Evolutionary conservation across 768 basidiomycete genomes (phyloP).

Genomic region (Lentinula sp.): DNA sequence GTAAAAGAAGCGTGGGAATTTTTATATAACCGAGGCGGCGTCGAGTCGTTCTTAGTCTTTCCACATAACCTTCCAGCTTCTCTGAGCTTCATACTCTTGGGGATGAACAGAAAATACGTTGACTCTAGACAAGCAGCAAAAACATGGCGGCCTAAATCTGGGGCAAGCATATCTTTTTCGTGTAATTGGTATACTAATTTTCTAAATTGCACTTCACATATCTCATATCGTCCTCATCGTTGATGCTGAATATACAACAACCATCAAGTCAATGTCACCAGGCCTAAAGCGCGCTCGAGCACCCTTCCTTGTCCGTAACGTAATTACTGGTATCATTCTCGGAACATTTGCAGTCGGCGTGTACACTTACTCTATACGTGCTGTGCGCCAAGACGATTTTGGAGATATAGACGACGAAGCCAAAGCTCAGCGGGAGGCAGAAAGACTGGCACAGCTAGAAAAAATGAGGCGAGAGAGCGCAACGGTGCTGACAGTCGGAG

Average conservation of each 20-base stretch:
- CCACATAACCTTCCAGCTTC: no score
- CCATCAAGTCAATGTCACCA: conserved; percentile 69
- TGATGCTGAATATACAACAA: not conserved
- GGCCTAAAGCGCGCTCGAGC: conserved; percentile 83
- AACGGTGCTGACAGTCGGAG: conserved; percentile 21
- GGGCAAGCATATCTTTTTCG: conserved; percentile 27
- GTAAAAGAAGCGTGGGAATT: not conserved
- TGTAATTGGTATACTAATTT: not conserved
- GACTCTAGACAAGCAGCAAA: conserved; percentile 33
- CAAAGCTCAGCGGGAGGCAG: conserved; percentile 23
- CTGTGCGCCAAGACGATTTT: conserved; percentile 92
- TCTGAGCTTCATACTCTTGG: not conserved
- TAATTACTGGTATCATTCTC: conserved; percentile 67
- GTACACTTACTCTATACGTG: conserved; percentile 90
- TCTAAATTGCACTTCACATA: not conserved
- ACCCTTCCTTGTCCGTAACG: conserved; percentile 77
- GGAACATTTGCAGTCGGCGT: conserved; percentile 73
- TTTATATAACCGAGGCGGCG: not conserved
- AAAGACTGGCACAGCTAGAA: conserved; percentile 10
- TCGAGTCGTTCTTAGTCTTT: not conserved
- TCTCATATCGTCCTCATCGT: not conserved
- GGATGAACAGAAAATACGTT: conserved; percentile 23
- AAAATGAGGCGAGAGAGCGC: conserved; percentile 16
- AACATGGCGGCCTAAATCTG: conserved; percentile 48
- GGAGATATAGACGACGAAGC: conserved; percentile 82